Evolutionary conservation across 2,329 filamentous ascomycete species (phyloP).

Genomic region (Gaeumannomyces sp.): DNA sequence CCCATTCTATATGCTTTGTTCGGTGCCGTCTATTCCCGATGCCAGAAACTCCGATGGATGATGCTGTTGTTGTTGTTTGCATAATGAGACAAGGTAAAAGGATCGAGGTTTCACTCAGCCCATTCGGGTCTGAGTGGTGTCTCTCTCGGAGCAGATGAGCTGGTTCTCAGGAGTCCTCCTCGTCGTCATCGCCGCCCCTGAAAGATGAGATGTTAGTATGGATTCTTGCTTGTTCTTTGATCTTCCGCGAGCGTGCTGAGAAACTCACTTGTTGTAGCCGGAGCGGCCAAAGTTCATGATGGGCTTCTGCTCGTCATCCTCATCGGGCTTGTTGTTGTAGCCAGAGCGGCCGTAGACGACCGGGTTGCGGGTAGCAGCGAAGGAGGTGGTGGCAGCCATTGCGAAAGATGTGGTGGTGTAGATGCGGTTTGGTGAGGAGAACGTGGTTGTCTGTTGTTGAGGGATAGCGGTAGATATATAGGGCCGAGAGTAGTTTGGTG

Average conservation of each 20-base stretch:
- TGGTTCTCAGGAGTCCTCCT: constrained; percentile 23
- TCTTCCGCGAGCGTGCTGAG: neutral
- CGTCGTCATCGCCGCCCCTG: constrained; percentile 25
- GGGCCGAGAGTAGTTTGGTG: neutral
- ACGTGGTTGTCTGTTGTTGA: constrained; percentile 2
- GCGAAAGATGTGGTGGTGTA: constrained; percentile 19
- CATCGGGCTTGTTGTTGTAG: constrained; percentile 34
- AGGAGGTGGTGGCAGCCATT: constrained; percentile 32
- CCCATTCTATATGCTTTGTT: neutral
- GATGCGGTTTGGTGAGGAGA: constrained; percentile 5
- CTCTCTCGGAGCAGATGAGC: neutral
- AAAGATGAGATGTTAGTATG: constrained; percentile 9
- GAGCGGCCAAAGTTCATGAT: constrained; percentile 32
- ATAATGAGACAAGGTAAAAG: neutral
- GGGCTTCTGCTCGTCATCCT: constrained; percentile 25
- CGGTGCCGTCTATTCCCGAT: neutral
- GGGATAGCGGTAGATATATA: neutral
- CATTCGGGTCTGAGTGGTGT: neutral
- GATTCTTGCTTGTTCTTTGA: neutral
- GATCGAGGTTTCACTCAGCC: neutral
- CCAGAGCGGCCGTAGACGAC: constrained; percentile 34
- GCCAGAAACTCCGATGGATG: constrained; percentile 1
- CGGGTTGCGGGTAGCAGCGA: constrained; percentile 30
- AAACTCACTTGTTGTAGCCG: constrained; percentile 38
- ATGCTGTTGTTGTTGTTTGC: constrained; percentile 2